Base-by-base conservation (phyloP, 1,284 basidiomycete genomes). In the Cryptococcus floricola region DNA sequence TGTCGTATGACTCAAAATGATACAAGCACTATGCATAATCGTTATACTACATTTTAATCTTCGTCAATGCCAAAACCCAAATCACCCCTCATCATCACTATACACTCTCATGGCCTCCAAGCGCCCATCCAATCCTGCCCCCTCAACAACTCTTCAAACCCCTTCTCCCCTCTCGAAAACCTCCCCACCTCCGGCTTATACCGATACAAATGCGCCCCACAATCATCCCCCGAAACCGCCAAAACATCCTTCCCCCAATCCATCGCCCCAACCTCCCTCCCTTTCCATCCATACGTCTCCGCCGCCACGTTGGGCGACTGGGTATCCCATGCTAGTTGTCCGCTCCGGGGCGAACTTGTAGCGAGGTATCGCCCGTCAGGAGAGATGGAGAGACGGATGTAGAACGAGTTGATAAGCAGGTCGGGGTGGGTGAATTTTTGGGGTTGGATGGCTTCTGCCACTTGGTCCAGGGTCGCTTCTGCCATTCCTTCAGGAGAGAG, bases 181-280 rank as follows among this genome's bases (percentile, higher is more conserved):
- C 31, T 34, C 31, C 31, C 31, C 31, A 34, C 31, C 10, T 34
- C 31, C 31, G 31, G 31, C 31, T 34, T 34, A 10, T 34, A 34
- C 31, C 31, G 31, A 34, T 34, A 34, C 31, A 34, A 34, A 10
- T 34, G 31, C 31, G 31, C 31, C 31, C 31, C 31, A 10, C 31
- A 34, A 34, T 34, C 31, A 34, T 34, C 10, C 3, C 31, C 31
- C 31, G 31, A 34, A 51, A 76, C 73, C 65, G 31, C 31, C 31
- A 34, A 10, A 6, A 74, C 70, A 54, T 76, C 74, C 44, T 68
- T 65, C 6, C 68, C 76, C 72, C 73, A 74, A 58, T 76, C 76
- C 0, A 77, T 65, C 2, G 74, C 72, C 9, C 67, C 62, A 1
- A 76, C 68, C 53, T 77, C 72, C 23, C 45, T 42, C 9, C 41